Percentiles rank a stretch among this genome's conserved stretches.
Conservation (phyloP, 306 rosid genomes). For the Astragalus membranaceus region DNA sequence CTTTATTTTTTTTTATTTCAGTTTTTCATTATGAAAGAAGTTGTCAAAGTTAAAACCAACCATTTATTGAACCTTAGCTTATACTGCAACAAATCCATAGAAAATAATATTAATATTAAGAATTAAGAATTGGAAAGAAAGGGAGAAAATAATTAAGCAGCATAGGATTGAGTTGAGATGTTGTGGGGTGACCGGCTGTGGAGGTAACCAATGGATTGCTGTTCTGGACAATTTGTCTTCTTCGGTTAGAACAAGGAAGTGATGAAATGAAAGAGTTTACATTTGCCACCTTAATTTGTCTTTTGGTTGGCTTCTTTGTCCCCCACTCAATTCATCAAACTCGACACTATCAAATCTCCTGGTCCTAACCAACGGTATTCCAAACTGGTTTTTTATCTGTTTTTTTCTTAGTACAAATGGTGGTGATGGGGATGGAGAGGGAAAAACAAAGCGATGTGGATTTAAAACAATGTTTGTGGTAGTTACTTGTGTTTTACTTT, state of each 20-base stretch:
- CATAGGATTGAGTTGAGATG: not conserved
- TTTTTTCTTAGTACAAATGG: no score
- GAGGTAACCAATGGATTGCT: slow-evolving; percentile 23
- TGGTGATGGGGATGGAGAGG: no score
- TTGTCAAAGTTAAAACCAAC: slow-evolving; percentile 10
- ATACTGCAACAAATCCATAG: slow-evolving; percentile 26
- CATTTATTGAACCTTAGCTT: slow-evolving; percentile 30
- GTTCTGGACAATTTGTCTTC: slow-evolving; percentile 33
- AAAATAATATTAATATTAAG: not conserved
- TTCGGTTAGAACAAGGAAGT: slow-evolving; percentile 22
- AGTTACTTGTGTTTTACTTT: no score
- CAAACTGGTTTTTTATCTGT: not conserved
- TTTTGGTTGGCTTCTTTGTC: slow-evolving; percentile 10
- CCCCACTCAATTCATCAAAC: slow-evolving; percentile 1
- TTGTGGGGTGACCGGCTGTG: slow-evolving; percentile 13
- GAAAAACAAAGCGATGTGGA: no score
- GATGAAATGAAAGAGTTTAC: slow-evolving; percentile 11
- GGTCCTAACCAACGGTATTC: not conserved
- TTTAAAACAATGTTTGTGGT: no score
- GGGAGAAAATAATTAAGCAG: not conserved
- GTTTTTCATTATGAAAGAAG: slow-evolving; percentile 6
- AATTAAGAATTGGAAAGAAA: not conserved
- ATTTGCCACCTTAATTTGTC: slow-evolving; percentile 20
- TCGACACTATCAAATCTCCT: not conserved
- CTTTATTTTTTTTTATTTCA: not conserved